phyloP scores from a whole-genome alignment of 495 filamentous ascomycete genomes.

The Aspergillus wentii region DNA sequence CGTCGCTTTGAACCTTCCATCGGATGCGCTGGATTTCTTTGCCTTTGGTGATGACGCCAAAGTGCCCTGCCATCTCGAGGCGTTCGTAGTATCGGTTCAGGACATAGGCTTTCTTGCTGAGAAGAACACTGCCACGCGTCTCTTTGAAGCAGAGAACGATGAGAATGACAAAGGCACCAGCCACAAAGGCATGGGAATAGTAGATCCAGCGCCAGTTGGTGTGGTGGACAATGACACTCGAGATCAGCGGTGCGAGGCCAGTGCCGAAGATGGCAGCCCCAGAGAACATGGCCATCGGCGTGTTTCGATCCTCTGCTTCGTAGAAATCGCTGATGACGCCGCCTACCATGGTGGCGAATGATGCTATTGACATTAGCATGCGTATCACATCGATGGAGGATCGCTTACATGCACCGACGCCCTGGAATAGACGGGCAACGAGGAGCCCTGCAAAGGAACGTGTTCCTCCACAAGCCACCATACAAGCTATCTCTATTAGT shows the following conservation, averaged over 20 bases:
- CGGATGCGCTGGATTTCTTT: slow-evolving; percentile 55
- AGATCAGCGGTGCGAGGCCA: slow-evolving; percentile 71
- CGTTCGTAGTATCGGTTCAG: slow-evolving; percentile 79
- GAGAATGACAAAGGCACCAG: slow-evolving; percentile 56
- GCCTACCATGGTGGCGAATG: slow-evolving; percentile 90
- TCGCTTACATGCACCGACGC: slow-evolving; percentile 66
- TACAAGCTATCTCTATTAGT: slow-evolving; percentile 56
- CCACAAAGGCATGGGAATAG: slow-evolving; percentile 74
- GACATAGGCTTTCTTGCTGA: slow-evolving; percentile 67
- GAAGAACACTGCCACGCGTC: slow-evolving; percentile 78
- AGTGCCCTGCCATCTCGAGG: slow-evolving; percentile 60
- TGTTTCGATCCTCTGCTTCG: slow-evolving; percentile 72
- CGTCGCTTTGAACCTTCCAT: slow-evolving; percentile 82
- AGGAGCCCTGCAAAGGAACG: slow-evolving; percentile 67
- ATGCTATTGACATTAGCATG: slow-evolving; percentile 47
- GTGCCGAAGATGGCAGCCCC: slow-evolving; percentile 77
- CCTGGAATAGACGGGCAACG: slow-evolving; percentile 69
- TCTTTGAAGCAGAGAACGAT: slow-evolving; percentile 72
- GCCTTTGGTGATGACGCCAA: slow-evolving; percentile 50
- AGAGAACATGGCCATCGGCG: slow-evolving; percentile 85
- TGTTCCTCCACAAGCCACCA: slow-evolving; percentile 75
- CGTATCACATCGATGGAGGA: no score
- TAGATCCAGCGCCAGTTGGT: slow-evolving; percentile 85
- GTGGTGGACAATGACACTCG: slow-evolving; percentile 63
- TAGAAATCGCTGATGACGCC: slow-evolving; percentile 90